Evolutionary conservation across 1,139 yeast genomes (phyloP).

Genomic region (Nematodospora anomalae): DNA sequence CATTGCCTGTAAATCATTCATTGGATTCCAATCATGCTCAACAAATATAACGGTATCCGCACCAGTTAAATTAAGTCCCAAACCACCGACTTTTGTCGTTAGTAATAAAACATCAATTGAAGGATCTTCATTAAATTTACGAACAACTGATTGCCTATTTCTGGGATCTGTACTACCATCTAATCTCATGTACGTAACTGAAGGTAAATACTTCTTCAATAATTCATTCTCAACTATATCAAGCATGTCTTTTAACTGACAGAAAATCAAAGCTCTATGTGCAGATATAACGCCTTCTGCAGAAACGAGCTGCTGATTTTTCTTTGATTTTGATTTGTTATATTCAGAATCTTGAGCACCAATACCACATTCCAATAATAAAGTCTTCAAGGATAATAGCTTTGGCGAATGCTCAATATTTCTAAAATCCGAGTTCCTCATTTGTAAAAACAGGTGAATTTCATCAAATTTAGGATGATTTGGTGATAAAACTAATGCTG

Average conservation of each 20-base stretch:
- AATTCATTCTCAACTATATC: slow-evolving; percentile 93
- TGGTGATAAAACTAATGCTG: slow-evolving; percentile 84
- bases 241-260: slow-evolving; percentile 96
- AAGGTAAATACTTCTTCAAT: slow-evolving; percentile 79
- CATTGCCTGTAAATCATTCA: slow-evolving; percentile 99
- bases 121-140: slow-evolving; percentile 93
- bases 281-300: slow-evolving; percentile 83
- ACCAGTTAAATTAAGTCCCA: slow-evolving; percentile 95
- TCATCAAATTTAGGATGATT: slow-evolving; percentile 81
- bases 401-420: slow-evolving; percentile 91
- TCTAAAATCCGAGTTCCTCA: slow-evolving; percentile 59
- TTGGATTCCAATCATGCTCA: slow-evolving; percentile 99
- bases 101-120: slow-evolving; percentile 89
- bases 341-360: slow-evolving; percentile 60
- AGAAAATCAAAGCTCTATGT: slow-evolving; percentile 92
- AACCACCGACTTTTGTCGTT: slow-evolving; percentile 97
- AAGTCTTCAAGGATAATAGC: slow-evolving; percentile 74
- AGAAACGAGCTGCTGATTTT: slow-evolving; percentile 36
- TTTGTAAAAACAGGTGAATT: slow-evolving; percentile 58
- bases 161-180: slow-evolving; percentile 96
- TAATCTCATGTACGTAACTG: slow-evolving; percentile 89
- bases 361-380: slow-evolving; percentile 91
- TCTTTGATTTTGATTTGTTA: slow-evolving; percentile 26
- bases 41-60: slow-evolving; percentile 98
- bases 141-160: slow-evolving; percentile 86